Conservation (phyloP, 805 yeast species). For the Crinitomyces ghanaensis region DNA sequence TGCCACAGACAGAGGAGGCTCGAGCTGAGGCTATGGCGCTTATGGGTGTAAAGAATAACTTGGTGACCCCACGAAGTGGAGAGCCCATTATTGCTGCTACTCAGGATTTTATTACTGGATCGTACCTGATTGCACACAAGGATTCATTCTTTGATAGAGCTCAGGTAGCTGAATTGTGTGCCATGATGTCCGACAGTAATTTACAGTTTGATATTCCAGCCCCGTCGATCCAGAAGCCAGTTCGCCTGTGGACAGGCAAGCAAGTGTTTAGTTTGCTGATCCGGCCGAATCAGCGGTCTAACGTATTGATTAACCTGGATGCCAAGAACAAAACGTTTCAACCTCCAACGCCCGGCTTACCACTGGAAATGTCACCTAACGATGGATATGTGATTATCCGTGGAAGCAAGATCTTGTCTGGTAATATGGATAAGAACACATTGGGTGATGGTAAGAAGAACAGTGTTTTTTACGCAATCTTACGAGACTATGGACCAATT, state of each 20-base stretch:
- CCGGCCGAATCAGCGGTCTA: conserved; percentile 63
- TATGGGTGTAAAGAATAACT: conserved; percentile 95
- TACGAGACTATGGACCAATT: conserved; percentile 93
- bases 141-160: conserved; percentile 90
- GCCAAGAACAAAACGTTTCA: conserved; percentile 85
- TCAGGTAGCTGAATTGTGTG: conserved; percentile 63
- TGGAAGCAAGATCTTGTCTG: conserved; percentile 79
- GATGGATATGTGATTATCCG: conserved; percentile 89
- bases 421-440: conserved; percentile 93
- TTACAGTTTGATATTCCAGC: conserved; percentile 88
- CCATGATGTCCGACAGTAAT: conserved; percentile 94
- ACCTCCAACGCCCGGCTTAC: conserved; percentile 61
- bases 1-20: conserved; percentile 98
- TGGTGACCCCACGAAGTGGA: conserved; percentile 93
- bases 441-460: conserved; percentile 98
- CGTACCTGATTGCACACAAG: conserved; percentile 82
- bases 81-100: conserved; percentile 99
- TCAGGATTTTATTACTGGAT: conserved; percentile 97
- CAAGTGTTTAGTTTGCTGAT: conserved; percentile 85
- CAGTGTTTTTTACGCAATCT: conserved; percentile 87
- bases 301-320: conserved; percentile 80
- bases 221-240: conserved; percentile 87
- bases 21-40: conserved; percentile 96
- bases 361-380: conserved; percentile 93
- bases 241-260: conserved; percentile 91